Base-by-base conservation (phyloP, 805 yeast species). In the Cyberlindnera subsufficiens region DNA sequence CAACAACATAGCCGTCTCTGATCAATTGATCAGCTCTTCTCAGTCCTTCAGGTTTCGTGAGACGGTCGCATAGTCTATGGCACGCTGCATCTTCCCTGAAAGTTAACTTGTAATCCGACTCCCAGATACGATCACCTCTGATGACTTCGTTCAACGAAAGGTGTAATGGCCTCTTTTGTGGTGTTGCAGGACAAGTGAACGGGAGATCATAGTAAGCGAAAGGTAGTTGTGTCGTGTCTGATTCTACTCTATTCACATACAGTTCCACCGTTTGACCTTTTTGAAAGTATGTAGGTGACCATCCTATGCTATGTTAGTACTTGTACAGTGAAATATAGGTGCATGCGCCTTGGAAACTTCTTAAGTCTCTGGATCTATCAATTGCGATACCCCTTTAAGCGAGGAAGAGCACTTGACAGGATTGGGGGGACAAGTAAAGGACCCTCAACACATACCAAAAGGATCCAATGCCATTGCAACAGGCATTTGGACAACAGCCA, bases 121-220 rank as follows among this genome's bases (percentile, higher is more conserved):
- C 79, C 82, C 86, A 80, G 39, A 83, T 75, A 41, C 95, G 66
- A 56, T 88, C 96, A 13, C 96, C 96, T 41, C 82, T 71, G 42
- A 88, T 67, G 16, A 89, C 80, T 53, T 86, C 91, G 14, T 89
- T 86, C 18, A 88, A 60, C 5, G 89, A 82, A 36, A 86, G 60
- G 50, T 81, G 82, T 16, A 83, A 63, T 3, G 86, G 81, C 44
- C 76, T 75, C n/a, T 77, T 68, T 6, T 66, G 56, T 3, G 56
- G 56, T 3, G 74, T 66, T 9, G 85, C 78, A 0, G 91, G 87
- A 62, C 96, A 88, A 2, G 86, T 81, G 59, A 87, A 88, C 2
- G 86, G 87, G 39, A 89, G 67, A 43, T 81, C 86, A 60, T 83
- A 80, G 60, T 86, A 88, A 0, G 84, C 78, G 57, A 70, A 85